Evolutionary conservation across 495 filamentous ascomycete genomes (phyloP), one percentile per base, ranked within the genome.

Genomic region (Tuber calosporum): DNA sequence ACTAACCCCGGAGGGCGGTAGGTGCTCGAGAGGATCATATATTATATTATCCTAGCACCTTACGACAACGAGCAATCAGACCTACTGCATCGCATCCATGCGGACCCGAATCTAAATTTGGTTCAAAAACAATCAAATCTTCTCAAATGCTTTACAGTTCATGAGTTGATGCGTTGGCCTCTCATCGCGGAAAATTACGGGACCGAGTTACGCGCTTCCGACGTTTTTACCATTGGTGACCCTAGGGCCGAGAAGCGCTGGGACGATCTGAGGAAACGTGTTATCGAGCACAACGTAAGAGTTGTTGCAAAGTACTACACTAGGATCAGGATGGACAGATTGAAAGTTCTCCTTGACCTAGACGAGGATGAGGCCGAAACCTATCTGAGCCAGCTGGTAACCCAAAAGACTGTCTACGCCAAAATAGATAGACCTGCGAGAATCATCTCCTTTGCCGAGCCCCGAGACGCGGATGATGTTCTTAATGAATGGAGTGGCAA

Each of bases 31-130:
- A 88, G 94, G 76, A 92, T 97, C 79, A 92, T 98, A 84, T 98
- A 95, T 86, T 99, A 96, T 84, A 89, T 97, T 81, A 93, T 97
- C 75, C 91, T 99, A 72, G 91, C 95, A 13, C 94, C 96, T 17
- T 92, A 98, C 84, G 94, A 97, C 86, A 99, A 99, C 84, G 95
- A 99, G 81, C 95, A 99, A 84, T 94, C 93, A 79, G 95, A 99
- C 76, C 91, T 99, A 68, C 87, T 99, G 75, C 95, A 99, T 84
- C 92, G 95, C 78, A 90, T 98, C 80, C 88, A 92, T 82, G 84
- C 85, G 77, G 91, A 93, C 80, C 74, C 83, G n/a, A 84, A 85
- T 70, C 83, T 85, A 68, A 70, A 75, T 30, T 74, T 82, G 30
- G 72, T 81, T 15, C 77, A 77, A 42, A 74, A 81, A 62, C 82